phyloP scores from a whole-genome alignment of 2,329 filamentous ascomycete genomes.

The Nothophoma quercina region DNA sequence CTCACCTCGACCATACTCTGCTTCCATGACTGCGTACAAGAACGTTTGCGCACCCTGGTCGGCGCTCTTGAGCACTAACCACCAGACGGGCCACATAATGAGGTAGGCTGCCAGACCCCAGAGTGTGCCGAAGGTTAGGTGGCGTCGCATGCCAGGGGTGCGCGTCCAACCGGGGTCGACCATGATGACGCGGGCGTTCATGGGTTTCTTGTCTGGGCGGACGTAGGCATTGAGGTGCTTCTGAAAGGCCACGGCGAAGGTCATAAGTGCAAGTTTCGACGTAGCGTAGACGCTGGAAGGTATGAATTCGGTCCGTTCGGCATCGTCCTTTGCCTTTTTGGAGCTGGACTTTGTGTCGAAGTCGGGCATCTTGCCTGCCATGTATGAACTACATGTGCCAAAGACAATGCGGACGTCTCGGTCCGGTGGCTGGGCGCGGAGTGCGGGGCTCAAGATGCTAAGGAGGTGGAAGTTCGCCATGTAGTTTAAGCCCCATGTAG shows the following conservation, averaged over 20 bases:
- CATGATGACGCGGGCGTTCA: constrained; percentile 82
- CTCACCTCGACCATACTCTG: constrained; percentile 67
- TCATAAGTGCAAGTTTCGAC: constrained; percentile 77
- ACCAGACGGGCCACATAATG: constrained; percentile 78
- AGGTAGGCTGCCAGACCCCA: constrained; percentile 82
- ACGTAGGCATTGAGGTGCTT: constrained; percentile 87
- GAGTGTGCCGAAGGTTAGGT: constrained; percentile 84
- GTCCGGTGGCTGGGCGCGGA: constrained; percentile 90
- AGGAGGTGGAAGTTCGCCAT: constrained; percentile 95
- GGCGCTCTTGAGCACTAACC: constrained; percentile 87
- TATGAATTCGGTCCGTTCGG: constrained; percentile 48
- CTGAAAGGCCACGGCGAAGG: constrained; percentile 89
- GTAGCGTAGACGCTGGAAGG: constrained; percentile 58
- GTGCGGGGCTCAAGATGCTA: constrained; percentile 86
- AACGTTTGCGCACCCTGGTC: constrained; percentile 86
- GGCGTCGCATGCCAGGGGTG: constrained; percentile 86
- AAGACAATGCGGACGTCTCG: constrained; percentile 90
- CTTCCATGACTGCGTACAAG: constrained; percentile 85
- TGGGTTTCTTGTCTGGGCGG: constrained; percentile 81
- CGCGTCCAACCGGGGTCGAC: constrained; percentile 86
- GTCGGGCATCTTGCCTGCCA: constrained; percentile 73
- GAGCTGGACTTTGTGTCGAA: constrained; percentile 57
- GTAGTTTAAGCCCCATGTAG: constrained; percentile 94
- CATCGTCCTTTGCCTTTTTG: constrained; percentile 64
- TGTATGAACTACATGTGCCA: constrained; percentile 86